A percentile compares a stretch with the other conserved stretches of the same genome.
These are phyloP conservation scores for Malus hybrid DNA, from an alignment of 331 rosid species.

Conservation along the genomic window DNA sequence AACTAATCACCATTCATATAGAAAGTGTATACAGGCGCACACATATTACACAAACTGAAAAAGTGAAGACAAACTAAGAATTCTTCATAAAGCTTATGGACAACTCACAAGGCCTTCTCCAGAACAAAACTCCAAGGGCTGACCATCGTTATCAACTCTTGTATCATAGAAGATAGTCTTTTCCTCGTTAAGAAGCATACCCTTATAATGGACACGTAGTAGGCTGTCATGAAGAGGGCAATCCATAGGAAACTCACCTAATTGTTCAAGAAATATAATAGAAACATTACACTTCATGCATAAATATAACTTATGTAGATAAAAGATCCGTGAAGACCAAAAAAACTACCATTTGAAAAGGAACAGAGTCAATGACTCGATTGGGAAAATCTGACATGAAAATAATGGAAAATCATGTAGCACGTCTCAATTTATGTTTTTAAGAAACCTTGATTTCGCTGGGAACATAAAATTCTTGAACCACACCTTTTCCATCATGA, in stretches of 20 bases:
- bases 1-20: not conserved
- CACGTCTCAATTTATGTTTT: constrained; percentile 5
- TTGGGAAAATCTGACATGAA: not conserved
- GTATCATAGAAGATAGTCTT: constrained; percentile 70
- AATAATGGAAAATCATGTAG: not conserved
- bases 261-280: constrained; percentile 20
- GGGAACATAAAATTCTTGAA: constrained; percentile 10
- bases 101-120: constrained; percentile 97
- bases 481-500: constrained; percentile 79
- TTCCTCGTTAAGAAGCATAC: constrained; percentile 59
- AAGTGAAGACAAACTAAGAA: not conserved
- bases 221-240: constrained; percentile 98
- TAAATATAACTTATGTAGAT: not conserved
- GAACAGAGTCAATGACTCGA: not conserved
- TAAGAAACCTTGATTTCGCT: constrained; percentile 1
- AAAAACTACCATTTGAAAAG: not conserved
- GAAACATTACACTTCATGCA: constrained; percentile 5
- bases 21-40: not conserved
- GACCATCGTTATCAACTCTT: constrained; percentile 71
- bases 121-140: constrained; percentile 85
- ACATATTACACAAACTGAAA: not conserved
- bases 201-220: constrained; percentile 81
- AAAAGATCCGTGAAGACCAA: not conserved
- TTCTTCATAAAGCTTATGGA: constrained; percentile 4
- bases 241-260: constrained; percentile 98